Evolutionary conservation across 129 eudicot species (phyloP), one percentile per base, ranked within the genome.

Genomic region (Flaveria sonorensis): DNA sequence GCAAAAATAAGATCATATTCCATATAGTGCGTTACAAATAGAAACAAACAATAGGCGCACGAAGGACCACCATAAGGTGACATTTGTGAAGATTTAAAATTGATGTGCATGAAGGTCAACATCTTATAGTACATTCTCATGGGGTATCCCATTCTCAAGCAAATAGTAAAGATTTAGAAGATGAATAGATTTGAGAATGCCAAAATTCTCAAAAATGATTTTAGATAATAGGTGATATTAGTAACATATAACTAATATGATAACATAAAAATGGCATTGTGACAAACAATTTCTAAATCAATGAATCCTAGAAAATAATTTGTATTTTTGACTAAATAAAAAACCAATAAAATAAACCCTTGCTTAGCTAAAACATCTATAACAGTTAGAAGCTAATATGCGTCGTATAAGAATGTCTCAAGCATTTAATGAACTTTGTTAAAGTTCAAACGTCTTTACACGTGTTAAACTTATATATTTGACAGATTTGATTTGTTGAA

Each of bases 31-130:
- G 36, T 20, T 59, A 59, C 32, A 59, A 1, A 53, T n/a, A n/a
- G 15, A 56, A 57, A 50, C 39, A 28, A 43, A 62, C 51, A 36
- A 24, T 61, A 28, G 71, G 59, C 51, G 43, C 39, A 23, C 48
- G 42, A 47, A 47, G 77, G 82, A 79, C 77, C 72, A 12, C 71
- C 64, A 71, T 50, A 45, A 57, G 60, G 32, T 28, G 18, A 69
- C 74, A 40, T 68, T 68, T 69, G 48, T 74, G 60, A 74, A 60
- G 78, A 74, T 74, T 60, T 55, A 68, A 6, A 68, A 77, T 43
- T 67, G 74, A 77, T 59, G 14, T 42, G 69, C 75, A 53, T 24
- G 60, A 68, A 68, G 28, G 64, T 77, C 70, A 45, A 69, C 39
- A 45, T 77, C 75, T 77, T 32, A 57, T 11, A 24, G 81, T 53